phyloP scores from a whole-genome alignment of 1,284 basidiomycete species.

The Puccinia horiana region DNA sequence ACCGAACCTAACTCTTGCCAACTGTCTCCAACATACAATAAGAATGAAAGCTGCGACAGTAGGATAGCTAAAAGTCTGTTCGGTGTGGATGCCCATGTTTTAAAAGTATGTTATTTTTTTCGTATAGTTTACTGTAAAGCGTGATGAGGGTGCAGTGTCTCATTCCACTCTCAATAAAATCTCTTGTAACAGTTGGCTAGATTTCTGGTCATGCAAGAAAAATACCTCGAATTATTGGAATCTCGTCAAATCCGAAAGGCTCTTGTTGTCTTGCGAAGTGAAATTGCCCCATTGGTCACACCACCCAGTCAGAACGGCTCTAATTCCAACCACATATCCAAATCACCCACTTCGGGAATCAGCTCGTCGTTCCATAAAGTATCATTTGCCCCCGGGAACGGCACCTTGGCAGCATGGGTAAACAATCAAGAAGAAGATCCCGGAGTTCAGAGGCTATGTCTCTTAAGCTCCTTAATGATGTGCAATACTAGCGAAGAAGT shows the following conservation, averaged over 20 bases:
- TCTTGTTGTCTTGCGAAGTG: conserved; percentile 78
- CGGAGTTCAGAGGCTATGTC: conserved; percentile 35
- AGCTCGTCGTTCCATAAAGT: conserved; percentile 10
- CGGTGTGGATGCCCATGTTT: conserved; percentile 64
- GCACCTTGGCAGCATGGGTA: not conserved
- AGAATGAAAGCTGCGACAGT: conserved; percentile 59
- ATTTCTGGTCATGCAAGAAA: conserved; percentile 88
- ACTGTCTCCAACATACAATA: not conserved
- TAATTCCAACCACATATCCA: conserved; percentile 76
- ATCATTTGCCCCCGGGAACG: not conserved
- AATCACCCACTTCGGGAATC: conserved; percentile 52
- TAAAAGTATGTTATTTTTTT: conserved; percentile 53
- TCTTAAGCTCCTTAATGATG: conserved; percentile 53
- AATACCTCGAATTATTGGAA: conserved; percentile 93
- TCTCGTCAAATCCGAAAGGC: conserved; percentile 77
- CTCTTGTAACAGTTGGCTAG: conserved; percentile 67
- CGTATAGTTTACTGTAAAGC: not conserved
- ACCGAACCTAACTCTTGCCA: not conserved
- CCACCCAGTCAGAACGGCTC: conserved; percentile 8
- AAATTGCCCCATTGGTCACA: conserved; percentile 68
- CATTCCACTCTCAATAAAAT: conserved; percentile 46
- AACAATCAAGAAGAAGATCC: conserved; percentile 33
- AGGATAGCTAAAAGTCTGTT: conserved; percentile 69
- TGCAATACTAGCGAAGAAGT: conserved; percentile 69
- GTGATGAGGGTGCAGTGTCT: not conserved